These are phyloP conservation scores for Cryptosporidium viatorum DNA, from an alignment of 169 alveolate genomes.

Conservation along the genomic window DNA sequence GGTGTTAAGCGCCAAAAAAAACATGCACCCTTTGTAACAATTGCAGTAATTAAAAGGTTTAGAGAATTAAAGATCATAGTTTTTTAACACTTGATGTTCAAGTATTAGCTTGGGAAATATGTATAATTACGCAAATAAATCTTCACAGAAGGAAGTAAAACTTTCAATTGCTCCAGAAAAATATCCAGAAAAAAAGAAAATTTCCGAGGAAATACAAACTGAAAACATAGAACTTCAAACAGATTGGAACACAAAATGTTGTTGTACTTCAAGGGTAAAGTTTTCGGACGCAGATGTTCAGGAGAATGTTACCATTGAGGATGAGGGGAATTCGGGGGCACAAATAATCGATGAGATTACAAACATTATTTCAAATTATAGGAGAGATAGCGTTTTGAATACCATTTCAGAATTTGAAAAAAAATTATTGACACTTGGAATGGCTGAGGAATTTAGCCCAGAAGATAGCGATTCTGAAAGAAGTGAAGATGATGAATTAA, in stretches of 20 bases:
- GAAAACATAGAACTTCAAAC: not conserved
- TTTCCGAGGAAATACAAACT: not conserved
- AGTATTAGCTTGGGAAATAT: not conserved
- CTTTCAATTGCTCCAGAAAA: not conserved
- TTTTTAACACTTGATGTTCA: not conserved
- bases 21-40: not conserved
- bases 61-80: not conserved
- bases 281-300: slow-evolving; percentile 2
- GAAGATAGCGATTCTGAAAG: slow-evolving; percentile 39
- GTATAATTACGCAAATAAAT: not conserved
- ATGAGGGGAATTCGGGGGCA: not conserved
- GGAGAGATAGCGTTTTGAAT: slow-evolving; percentile 63
- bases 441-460: slow-evolving; percentile 20
- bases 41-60: too few relatives aligned
- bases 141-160: not conserved
- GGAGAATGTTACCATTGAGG: not conserved
- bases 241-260: slow-evolving; percentile 58
- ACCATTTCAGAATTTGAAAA: slow-evolving; percentile 65
- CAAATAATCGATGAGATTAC: slow-evolving; percentile 35
- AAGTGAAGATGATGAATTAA: slow-evolving; percentile 18
- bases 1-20: not conserved
- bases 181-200: not conserved
- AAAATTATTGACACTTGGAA: slow-evolving; percentile 54
- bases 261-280: slow-evolving; percentile 67
- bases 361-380: slow-evolving; percentile 23